phyloP scores from a whole-genome alignment of 805 yeast genomes.

The Candida yuanshanica region DNA sequence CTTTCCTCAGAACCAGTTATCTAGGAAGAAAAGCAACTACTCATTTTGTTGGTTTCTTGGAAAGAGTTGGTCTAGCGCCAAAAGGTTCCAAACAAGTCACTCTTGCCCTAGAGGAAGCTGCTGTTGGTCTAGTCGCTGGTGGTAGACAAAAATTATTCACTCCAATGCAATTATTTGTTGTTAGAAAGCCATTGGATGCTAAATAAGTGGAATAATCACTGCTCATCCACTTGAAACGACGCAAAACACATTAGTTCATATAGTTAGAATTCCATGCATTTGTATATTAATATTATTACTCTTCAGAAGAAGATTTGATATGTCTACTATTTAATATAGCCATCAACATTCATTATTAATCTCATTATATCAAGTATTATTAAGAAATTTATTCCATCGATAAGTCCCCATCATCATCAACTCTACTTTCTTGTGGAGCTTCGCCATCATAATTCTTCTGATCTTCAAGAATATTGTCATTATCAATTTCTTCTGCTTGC shows the following conservation, averaged over 20 bases:
- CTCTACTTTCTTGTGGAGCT: background rate
- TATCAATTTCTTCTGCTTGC: background rate
- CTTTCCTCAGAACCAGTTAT: constrained; percentile 82
- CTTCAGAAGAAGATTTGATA: background rate
- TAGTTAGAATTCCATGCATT: background rate
- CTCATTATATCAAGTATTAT: background rate
- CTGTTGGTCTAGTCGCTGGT: constrained; percentile 90
- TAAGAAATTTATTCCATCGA: constrained; percentile 16
- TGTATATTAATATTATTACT: background rate
- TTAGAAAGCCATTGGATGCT: constrained; percentile 62
- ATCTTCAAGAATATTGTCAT: background rate
- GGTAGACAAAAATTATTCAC: constrained; percentile 87
- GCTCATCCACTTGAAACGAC: no score
- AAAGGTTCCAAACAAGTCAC: constrained; percentile 89
- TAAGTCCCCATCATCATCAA: constrained; percentile 16
- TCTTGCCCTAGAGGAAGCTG: constrained; percentile 92
- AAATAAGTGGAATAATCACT: background rate
- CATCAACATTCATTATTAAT: background rate
- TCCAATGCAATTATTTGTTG: constrained; percentile 95
- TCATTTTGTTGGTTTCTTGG: constrained; percentile 72
- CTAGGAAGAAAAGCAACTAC: constrained; percentile 86
- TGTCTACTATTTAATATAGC: background rate
- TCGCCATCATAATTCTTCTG: background rate
- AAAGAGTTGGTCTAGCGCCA: constrained; percentile 84
- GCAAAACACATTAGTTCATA: no score